Conservation (phyloP, 192 early-diverging fungal genomes). For the Backusella westeae region DNA sequence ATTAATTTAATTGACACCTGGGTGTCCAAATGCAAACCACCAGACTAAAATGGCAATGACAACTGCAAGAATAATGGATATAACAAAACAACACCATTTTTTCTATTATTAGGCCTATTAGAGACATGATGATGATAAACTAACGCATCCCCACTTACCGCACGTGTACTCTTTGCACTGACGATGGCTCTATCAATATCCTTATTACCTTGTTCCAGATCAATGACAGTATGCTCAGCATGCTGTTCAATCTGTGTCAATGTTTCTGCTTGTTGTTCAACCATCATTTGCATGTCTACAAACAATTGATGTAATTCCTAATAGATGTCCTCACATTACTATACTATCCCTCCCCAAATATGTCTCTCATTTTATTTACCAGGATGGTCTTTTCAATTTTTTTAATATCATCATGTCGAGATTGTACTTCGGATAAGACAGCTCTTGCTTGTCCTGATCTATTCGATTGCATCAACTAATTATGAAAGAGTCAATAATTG, state of each 20-base stretch:
- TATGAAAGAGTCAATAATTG: background rate
- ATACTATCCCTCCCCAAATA: no score
- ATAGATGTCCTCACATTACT: background rate
- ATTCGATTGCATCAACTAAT: conserved; percentile 66
- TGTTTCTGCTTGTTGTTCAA: conserved; percentile 71
- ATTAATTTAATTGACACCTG: conserved; percentile 21
- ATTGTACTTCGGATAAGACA: conserved; percentile 80
- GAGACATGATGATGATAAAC: background rate
- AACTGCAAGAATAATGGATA: conserved; percentile 28
- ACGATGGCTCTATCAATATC: conserved; percentile 57
- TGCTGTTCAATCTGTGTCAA: conserved; percentile 74
- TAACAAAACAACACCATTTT: conserved; percentile 38
- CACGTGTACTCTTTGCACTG: conserved; percentile 39
- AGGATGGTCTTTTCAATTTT: conserved; percentile 87
- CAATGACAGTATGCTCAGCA: conserved; percentile 55
- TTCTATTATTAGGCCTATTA: conserved; percentile 11
- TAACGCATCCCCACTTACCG: conserved; percentile 16
- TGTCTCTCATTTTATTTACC: conserved; percentile 39
- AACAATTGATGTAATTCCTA: conserved; percentile 88
- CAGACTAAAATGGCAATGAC: conserved; percentile 28
- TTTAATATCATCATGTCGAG: conserved; percentile 81
- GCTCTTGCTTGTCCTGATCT: conserved; percentile 76
- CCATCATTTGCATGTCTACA: conserved; percentile 84
- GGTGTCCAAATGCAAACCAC: conserved; percentile 37
- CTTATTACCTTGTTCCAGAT: conserved; percentile 64